phyloP scores from a whole-genome alignment of 495 filamentous ascomycete genomes.

The Xylaria castorea region DNA sequence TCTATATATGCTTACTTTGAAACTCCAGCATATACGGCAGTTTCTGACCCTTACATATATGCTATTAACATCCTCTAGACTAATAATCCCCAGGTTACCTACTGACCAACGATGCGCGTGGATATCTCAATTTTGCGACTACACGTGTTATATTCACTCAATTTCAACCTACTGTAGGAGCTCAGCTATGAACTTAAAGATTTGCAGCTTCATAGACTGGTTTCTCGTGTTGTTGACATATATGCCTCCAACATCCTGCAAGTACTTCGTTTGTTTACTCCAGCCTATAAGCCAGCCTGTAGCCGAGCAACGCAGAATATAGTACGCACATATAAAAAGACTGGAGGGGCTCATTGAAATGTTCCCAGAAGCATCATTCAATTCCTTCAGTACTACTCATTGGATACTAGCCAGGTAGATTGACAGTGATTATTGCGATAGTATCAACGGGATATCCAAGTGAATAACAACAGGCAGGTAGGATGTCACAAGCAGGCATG shows the following conservation, averaged over 20 bases:
- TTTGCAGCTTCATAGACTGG: background rate
- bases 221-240: background rate
- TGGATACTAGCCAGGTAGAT: background rate
- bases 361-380: background rate
- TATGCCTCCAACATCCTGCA: background rate
- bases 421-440: background rate
- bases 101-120: background rate
- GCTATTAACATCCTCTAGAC: background rate
- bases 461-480: background rate
- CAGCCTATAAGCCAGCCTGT: no score
- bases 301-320: background rate
- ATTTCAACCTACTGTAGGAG: background rate
- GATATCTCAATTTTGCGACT: background rate
- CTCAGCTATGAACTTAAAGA: background rate
- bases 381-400: background rate
- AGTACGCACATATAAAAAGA: background rate
- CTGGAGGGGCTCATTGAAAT: background rate
- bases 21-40: background rate
- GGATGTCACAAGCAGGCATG: background rate
- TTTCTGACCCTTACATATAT: background rate
- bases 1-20: background rate
- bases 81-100: background rate
- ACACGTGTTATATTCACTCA: background rate
- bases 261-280: constrained; percentile 9
- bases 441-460: background rate